phyloP scores from a whole-genome alignment of 2,329 filamentous ascomycete genomes.

The Capronia coronata region DNA sequence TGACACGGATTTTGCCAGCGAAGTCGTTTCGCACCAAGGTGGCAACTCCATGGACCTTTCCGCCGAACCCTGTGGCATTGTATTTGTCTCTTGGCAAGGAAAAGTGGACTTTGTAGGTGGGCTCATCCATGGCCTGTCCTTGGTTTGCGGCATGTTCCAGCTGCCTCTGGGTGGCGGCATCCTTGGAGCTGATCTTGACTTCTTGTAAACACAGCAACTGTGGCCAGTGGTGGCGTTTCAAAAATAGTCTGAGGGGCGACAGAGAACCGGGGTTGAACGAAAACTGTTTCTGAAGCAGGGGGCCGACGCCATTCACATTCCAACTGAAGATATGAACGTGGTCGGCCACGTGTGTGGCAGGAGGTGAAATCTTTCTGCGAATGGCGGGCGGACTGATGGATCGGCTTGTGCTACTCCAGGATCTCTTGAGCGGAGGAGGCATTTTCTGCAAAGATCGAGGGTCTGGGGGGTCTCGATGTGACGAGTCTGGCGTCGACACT shows the following conservation, averaged over 20 bases:
- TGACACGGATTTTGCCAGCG: slow-evolving; percentile 27
- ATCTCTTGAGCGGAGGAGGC: slow-evolving; percentile 14
- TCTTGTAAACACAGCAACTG: slow-evolving; percentile 45
- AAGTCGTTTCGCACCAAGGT: slow-evolving; percentile 46
- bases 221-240: slow-evolving; percentile 43
- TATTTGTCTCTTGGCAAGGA: slow-evolving; percentile 44
- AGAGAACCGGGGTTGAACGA: slow-evolving; percentile 28
- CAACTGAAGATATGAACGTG: slow-evolving; percentile 37
- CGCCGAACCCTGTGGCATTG: slow-evolving; percentile 47
- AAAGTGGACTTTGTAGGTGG: slow-evolving; percentile 41
- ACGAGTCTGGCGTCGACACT: too few relatives aligned
- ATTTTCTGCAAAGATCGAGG: background rate
- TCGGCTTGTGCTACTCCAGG: slow-evolving; percentile 10
- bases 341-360: slow-evolving; percentile 12
- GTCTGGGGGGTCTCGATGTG: background rate
- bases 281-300: slow-evolving; percentile 39
- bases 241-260: slow-evolving; percentile 36
- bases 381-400: slow-evolving; percentile 16
- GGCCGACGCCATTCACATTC: slow-evolving; percentile 46
- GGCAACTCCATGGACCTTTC: slow-evolving; percentile 49
- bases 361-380: slow-evolving; percentile 12
- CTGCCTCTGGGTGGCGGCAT: slow-evolving; percentile 36
- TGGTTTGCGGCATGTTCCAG: slow-evolving; percentile 37
- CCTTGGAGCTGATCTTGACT: slow-evolving; percentile 43
- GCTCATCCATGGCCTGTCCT: slow-evolving; percentile 26